phyloP scores from a whole-genome alignment of 345 rosid genomes.

The Lenwebbia sp. region DNA sequence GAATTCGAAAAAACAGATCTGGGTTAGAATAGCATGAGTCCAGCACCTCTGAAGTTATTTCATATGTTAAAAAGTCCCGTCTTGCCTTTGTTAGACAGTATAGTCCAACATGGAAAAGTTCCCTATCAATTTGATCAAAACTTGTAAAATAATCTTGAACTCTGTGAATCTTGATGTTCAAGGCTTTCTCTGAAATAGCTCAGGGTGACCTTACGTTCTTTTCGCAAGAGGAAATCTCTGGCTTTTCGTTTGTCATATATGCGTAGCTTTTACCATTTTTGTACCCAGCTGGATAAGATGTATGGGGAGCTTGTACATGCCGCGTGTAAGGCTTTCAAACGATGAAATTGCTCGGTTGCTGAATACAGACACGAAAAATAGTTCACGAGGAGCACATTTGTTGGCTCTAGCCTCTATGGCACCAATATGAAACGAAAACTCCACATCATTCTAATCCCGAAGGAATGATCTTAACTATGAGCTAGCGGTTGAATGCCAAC shows the following conservation, averaged over 20 bases:
- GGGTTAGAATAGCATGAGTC: no score
- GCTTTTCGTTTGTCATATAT: background rate
- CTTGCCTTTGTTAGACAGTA: no score
- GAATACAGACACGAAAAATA: constrained; percentile 40
- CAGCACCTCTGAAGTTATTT: no score
- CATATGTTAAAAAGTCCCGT: no score
- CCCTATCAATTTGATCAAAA: no score
- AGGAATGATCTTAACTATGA: no score
- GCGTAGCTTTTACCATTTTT: background rate
- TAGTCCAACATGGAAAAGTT: no score
- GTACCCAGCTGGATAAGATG: background rate
- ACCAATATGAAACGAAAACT: background rate
- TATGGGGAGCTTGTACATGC: constrained; percentile 3
- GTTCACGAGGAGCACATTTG: no score
- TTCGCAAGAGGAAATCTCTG: background rate
- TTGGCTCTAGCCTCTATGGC: background rate
- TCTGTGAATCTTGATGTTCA: background rate
- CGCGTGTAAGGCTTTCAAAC: constrained; percentile 57
- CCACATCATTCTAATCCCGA: background rate
- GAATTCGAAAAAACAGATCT: no score
- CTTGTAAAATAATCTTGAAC: no score
- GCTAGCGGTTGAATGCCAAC: background rate
- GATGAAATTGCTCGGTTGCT: constrained; percentile 57
- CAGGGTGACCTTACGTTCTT: background rate
- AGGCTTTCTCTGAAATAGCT: background rate